Base-by-base conservation (phyloP, 495 filamentous ascomycete species). In the Glutinoglossum americanum region DNA sequence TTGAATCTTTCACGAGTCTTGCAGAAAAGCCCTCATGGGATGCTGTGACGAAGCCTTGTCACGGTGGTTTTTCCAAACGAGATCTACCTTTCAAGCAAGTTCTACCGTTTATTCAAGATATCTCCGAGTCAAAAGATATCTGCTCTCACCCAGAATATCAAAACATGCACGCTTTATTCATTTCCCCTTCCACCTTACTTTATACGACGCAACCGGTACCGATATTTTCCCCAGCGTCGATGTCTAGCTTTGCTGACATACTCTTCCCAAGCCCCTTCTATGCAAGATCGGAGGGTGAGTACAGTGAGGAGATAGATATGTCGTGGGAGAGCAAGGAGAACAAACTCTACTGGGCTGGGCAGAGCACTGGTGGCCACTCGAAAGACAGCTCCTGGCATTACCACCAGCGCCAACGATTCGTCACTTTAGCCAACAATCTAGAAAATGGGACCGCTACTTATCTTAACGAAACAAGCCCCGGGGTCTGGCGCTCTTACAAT, bases 221-320 rank as follows among this genome's bases (percentile, higher is more conserved):
- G 6, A 53, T 53, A 9, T 53, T 53, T 32, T 27, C 26, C 49
- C 49, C 25, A 53, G 49, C 49, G 11, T 1, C 7, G 17, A 32
- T 32, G 26, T 53, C 49, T 27, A 27, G 8, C 26, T 53, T 53
- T 32, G 26, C 5, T 7, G 49, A 53, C 15, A 27, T 60, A 73
- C 88, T 27, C 78, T 92, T 57, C 85, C 85, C 0, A 78, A 80
- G 0, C 78, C 84, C 56, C 83, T 84, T 80, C 85, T 87, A 66
- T 82, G 79, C 70, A 75, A 76, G 54, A 72, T 84, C 19, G 80
- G 87, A 54, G 70, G 75, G 57, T 77, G 82, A 19, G 88, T 87
- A 69, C 74, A 70, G 74, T 32, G 49, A 53, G 17, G 17, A 27
- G 1, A 10, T 10, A 11, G 49, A 53, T 13, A 2, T 13, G 0